A percentile compares a stretch with the other conserved stretches of the same genome.
Conservation (phyloP, 164 flowering plant species). For the Tetrastigma voinierianum region DNA sequence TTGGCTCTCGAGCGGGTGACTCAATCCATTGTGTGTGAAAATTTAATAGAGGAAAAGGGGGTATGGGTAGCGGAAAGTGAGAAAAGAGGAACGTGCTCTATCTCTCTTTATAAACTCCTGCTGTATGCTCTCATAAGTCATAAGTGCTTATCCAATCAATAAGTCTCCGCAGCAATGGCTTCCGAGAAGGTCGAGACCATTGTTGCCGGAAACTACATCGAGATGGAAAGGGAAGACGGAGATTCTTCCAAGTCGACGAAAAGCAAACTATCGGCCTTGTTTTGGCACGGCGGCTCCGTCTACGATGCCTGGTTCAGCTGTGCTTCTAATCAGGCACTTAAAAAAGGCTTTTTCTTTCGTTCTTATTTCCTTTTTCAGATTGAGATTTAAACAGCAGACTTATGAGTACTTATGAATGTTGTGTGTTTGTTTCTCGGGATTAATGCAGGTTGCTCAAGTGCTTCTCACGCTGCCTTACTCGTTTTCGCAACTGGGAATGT, state of each 20-base stretch:
- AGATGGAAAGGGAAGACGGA: conserved; percentile 60
- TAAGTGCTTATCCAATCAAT: background rate
- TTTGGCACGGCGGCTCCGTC: conserved; percentile 80
- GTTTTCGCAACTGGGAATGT: conserved; percentile 72
- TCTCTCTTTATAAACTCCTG: conserved; percentile 22
- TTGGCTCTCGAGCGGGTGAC: conserved; percentile 26
- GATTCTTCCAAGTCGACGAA: conserved; percentile 27
- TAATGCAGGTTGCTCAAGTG: conserved; percentile 68
- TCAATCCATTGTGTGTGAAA: conserved; percentile 28
- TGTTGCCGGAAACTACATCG: conserved; percentile 64
- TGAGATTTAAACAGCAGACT: background rate
- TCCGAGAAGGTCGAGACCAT: conserved; percentile 74
- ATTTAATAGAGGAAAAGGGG: background rate
- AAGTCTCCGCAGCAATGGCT: conserved; percentile 36
- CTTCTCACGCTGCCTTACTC: conserved; percentile 68
- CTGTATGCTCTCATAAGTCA: background rate
- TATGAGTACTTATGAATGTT: background rate
- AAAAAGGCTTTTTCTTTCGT: no score
- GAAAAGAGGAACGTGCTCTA: conserved; percentile 10
- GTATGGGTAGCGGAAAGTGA: background rate
- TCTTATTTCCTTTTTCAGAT: background rate
- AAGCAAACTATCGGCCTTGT: conserved; percentile 42
- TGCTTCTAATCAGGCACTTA: conserved; percentile 61
- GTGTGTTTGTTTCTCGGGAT: background rate
- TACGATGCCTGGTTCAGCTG: conserved; percentile 85